Evolutionary conservation across 768 basidiomycete genomes (phyloP).

Genomic region (Ephemerocybe angulata): DNA sequence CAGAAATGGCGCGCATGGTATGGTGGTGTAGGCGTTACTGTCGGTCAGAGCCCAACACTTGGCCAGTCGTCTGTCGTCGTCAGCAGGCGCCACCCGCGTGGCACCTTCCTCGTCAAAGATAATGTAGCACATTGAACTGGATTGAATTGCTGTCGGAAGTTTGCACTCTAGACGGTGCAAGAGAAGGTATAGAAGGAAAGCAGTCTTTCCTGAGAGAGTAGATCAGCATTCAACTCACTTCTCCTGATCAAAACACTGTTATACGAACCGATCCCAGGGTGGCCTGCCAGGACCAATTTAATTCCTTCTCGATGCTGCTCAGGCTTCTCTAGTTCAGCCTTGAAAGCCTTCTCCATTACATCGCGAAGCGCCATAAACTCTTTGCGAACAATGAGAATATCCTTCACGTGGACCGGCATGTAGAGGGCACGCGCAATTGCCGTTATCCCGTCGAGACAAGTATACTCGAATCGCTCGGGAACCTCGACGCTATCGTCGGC

Average conservation of each 20-base stretch:
- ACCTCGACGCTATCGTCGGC: neutral
- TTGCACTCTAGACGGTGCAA: neutral
- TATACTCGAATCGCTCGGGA: neutral
- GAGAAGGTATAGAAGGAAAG: conserved; percentile 38
- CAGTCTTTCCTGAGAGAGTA: conserved; percentile 8
- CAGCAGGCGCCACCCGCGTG: neutral
- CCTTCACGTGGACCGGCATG: neutral
- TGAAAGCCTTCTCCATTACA: neutral
- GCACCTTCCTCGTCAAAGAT: neutral
- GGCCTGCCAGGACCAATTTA: neutral
- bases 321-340: neutral
- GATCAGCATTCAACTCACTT: neutral
- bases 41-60: neutral
- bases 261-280: neutral
- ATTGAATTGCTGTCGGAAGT: neutral
- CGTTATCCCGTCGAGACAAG: neutral
- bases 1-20: neutral
- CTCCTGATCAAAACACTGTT: neutral
- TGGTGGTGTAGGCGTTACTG: neutral
- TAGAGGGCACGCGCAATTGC: neutral
- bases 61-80: neutral
- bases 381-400: neutral
- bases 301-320: neutral
- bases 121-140: neutral
- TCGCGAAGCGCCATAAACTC: neutral